A percentile compares a stretch with the other conserved stretches of the same genome.
Conservation (phyloP, 352 stramenopile genomes). For the Globisporangium sylvaticum region DNA sequence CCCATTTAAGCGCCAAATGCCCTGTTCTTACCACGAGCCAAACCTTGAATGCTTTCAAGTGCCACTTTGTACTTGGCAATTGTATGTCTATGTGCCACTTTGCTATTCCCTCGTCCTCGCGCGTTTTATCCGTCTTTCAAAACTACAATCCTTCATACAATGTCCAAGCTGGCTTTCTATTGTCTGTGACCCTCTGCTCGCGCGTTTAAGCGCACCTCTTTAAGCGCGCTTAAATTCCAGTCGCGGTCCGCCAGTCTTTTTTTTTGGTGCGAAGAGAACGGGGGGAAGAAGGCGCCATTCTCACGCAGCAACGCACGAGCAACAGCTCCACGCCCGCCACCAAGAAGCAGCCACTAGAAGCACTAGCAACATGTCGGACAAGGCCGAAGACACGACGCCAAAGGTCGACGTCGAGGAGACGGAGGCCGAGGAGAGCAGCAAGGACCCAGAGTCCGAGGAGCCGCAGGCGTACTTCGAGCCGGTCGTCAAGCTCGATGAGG, state of each 20-base stretch:
- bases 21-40: no score
- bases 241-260: conserved; percentile 30
- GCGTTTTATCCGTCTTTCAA: neutral
- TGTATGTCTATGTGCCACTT: no score
- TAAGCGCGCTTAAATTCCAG: conserved; percentile 31
- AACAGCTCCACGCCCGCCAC: neutral
- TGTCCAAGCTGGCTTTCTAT: neutral
- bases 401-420: conserved; percentile 52
- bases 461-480: conserved; percentile 87
- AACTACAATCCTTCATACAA: neutral
- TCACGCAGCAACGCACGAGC: conserved; percentile 6
- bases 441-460: conserved; percentile 78
- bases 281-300: conserved; percentile 7
- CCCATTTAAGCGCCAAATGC: no score
- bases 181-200: neutral
- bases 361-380: conserved; percentile 46
- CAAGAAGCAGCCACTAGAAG: neutral
- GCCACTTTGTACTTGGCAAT: no score
- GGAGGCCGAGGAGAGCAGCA: conserved; percentile 37
- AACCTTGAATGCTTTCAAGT: no score
- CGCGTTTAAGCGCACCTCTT: neutral
- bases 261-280: neutral
- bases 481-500: conserved; percentile 87
- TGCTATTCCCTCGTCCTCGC: no score
- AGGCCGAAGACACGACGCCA: conserved; percentile 70